These are phyloP conservation scores for Saxispiralis lemnorum DNA, from an alignment of 495 filamentous ascomycete species.

Conservation along the genomic window DNA sequence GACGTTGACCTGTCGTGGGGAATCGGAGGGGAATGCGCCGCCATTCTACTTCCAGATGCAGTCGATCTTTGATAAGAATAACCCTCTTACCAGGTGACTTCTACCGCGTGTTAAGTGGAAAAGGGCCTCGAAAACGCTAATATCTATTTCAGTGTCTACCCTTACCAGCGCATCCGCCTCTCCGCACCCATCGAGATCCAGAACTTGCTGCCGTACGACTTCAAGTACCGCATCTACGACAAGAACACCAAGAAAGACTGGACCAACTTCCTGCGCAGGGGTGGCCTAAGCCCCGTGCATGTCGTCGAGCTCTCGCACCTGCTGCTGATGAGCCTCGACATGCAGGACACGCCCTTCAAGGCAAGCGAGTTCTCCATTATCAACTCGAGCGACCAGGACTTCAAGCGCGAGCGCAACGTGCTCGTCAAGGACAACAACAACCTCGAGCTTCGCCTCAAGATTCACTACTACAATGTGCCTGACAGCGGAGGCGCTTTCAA, in stretches of 20 bases:
- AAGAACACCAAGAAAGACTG: slow-evolving; percentile 95
- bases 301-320: slow-evolving; percentile 91
- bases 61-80: slow-evolving; percentile 59
- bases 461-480: slow-evolving; percentile 86
- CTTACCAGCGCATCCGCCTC: slow-evolving; percentile 81
- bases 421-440: slow-evolving; percentile 68
- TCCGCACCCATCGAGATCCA: slow-evolving; percentile 86
- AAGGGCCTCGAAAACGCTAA: not conserved
- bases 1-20: slow-evolving; percentile 72
- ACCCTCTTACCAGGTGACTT: slow-evolving; percentile 51
- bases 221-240: slow-evolving; percentile 97
- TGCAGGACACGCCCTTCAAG: slow-evolving; percentile 90
- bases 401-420: slow-evolving; percentile 63
- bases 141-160: slow-evolving; percentile 49
- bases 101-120: not conserved
- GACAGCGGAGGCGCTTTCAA: slow-evolving; percentile 93
- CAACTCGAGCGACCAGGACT: slow-evolving; percentile 78
- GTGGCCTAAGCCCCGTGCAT: slow-evolving; percentile 89
- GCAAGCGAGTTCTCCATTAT: slow-evolving; percentile 92
- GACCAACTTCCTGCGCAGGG: slow-evolving; percentile 93
- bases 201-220: slow-evolving; percentile 88
- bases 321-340: slow-evolving; percentile 74
- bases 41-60: slow-evolving; percentile 95
- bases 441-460: slow-evolving; percentile 56
- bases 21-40: slow-evolving; percentile 53